phyloP scores from a whole-genome alignment of 441 rosid species.

The Adansonia rubrostipa region DNA sequence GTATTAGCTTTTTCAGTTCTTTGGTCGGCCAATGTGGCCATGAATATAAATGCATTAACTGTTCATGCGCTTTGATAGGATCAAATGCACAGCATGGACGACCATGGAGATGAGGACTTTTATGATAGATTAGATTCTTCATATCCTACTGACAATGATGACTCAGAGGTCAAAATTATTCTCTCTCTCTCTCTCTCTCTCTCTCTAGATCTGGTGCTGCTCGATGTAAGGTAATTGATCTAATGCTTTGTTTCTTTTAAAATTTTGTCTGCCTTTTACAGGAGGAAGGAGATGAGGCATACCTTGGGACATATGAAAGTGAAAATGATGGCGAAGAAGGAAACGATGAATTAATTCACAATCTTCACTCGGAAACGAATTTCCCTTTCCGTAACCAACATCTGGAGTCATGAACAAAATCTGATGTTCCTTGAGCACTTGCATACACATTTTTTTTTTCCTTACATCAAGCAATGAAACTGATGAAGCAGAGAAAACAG shows the following conservation, averaged over 20 bases:
- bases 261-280: constrained; percentile 27
- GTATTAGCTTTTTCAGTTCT: constrained; percentile 22
- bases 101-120: constrained; percentile 58
- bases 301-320: constrained; percentile 43
- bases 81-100: constrained; percentile 60
- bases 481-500: neutral
- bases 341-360: constrained; percentile 33
- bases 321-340: constrained; percentile 44
- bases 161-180: constrained; percentile 46
- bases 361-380: constrained; percentile 34
- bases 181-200: neutral
- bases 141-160: constrained; percentile 68
- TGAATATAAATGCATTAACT: neutral
- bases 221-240: constrained; percentile 14
- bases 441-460: neutral
- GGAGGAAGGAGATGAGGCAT: constrained; percentile 69
- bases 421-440: neutral
- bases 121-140: constrained; percentile 66
- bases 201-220: neutral
- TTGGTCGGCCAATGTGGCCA: neutral
- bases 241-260: neutral
- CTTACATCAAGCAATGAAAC: neutral
- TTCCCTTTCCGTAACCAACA: constrained; percentile 26
- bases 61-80: constrained; percentile 41
- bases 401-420: constrained; percentile 7